phyloP scores from a whole-genome alignment of 2,329 filamentous ascomycete genomes.

The Pseudomassariella vexata region DNA sequence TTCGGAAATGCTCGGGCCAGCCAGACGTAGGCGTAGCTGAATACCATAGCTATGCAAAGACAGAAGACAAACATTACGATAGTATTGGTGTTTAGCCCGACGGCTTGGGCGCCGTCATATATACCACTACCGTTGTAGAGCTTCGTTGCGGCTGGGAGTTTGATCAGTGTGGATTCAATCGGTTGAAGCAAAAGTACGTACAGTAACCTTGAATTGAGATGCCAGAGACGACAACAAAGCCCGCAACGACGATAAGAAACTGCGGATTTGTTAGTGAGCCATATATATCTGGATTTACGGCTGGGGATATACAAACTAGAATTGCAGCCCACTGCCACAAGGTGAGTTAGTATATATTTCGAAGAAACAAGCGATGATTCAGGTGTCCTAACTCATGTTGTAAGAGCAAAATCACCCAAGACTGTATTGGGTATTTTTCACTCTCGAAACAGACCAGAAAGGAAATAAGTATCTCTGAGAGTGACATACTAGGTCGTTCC shows the following conservation, averaged over 20 bases:
- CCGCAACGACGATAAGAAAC: slow-evolving; percentile 65
- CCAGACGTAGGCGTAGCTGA: slow-evolving; percentile 74
- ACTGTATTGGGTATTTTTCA: no score
- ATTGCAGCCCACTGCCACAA: slow-evolving; percentile 88
- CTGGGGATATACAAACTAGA: slow-evolving; percentile 45
- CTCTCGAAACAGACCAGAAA: no score
- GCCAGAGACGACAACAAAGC: slow-evolving; percentile 71
- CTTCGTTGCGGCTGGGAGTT: slow-evolving; percentile 39
- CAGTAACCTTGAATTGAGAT: slow-evolving; percentile 72
- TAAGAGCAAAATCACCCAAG: no score
- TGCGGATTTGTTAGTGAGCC: slow-evolving; percentile 23
- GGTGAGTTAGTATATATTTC: no score
- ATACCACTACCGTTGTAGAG: slow-evolving; percentile 65
- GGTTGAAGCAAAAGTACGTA: slow-evolving; percentile 15
- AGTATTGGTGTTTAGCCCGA: slow-evolving; percentile 72
- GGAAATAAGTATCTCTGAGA: no score
- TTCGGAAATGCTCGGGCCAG: slow-evolving; percentile 74
- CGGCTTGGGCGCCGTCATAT: slow-evolving; percentile 61
- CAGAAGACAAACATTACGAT: slow-evolving; percentile 80
- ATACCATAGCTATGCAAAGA: slow-evolving; percentile 64
- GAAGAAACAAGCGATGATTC: no score
- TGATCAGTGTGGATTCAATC: neutral
- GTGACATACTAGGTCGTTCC: slow-evolving; percentile 82
- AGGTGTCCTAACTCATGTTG: no score
- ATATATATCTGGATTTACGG: neutral